Conservation (phyloP, 1,284 basidiomycete genomes). For the Gymnopus androsaceus region DNA sequence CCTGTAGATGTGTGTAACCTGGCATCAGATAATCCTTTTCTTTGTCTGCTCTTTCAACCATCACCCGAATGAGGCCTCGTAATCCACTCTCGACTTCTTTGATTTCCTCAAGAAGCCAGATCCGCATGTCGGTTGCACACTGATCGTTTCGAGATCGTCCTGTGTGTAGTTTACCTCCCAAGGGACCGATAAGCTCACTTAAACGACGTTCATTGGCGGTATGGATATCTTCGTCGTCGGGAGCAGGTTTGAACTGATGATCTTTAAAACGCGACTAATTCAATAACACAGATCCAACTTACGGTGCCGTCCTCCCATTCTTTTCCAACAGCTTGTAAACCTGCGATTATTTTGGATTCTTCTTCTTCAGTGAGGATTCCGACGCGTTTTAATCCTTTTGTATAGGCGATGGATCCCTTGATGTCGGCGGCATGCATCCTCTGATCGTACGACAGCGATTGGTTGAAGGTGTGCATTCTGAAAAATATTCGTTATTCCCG, state of each 20-base stretch:
- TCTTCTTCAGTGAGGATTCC: conserved; percentile 83
- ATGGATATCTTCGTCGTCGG: conserved; percentile 97
- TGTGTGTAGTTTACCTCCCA: conserved; percentile 94
- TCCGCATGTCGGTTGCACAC: conserved; percentile 95
- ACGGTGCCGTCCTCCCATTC: conserved; percentile 85
- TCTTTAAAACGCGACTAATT: background rate
- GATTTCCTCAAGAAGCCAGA: conserved; percentile 91
- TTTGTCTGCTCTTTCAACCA: conserved; percentile 88
- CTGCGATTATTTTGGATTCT: conserved; percentile 72
- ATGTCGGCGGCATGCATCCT: conserved; percentile 94
- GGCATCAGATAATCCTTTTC: conserved; percentile 92
- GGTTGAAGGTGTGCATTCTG: conserved; percentile 95
- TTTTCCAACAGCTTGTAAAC: conserved; percentile 75
- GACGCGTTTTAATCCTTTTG: conserved; percentile 80
- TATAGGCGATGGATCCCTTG: conserved; percentile 93
- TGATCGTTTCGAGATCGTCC: conserved; percentile 97
- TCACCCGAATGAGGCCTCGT: conserved; percentile 81
- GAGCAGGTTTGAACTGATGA: conserved; percentile 67
- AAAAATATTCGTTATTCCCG: conserved; percentile 10
- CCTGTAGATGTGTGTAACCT: conserved; percentile 97
- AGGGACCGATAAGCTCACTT: conserved; percentile 88
- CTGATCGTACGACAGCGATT: conserved; percentile 93
- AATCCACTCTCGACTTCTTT: conserved; percentile 72
- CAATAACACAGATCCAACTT: conserved; percentile 25
- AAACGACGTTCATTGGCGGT: conserved; percentile 98